phyloP scores from a whole-genome alignment of 2,329 filamentous ascomycete species.

The Talaromyces verruculosus region DNA sequence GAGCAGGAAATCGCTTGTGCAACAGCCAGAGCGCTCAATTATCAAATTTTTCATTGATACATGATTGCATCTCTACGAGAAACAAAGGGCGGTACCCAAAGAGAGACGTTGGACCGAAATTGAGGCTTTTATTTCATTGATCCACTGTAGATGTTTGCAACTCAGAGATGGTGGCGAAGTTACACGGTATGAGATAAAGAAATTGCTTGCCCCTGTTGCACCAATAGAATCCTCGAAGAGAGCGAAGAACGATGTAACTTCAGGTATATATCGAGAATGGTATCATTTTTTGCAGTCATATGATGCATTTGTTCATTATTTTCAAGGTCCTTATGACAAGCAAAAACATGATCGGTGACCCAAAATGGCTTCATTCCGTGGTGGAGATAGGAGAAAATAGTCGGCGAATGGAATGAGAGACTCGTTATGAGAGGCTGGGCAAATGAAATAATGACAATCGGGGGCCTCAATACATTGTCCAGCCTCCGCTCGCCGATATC shows the following conservation, averaged over 20 bases:
- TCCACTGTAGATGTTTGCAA: background rate
- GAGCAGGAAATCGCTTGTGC: background rate
- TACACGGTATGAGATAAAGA: background rate
- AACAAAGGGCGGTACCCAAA: background rate
- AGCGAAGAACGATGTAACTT: background rate
- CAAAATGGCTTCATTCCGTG: background rate
- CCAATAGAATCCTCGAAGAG: background rate
- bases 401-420: background rate
- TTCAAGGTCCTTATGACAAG: too few species aligned
- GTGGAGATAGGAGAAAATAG: background rate
- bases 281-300: background rate
- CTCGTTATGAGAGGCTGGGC: background rate
- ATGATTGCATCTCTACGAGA: background rate
- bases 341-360: background rate
- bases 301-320: background rate
- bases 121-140: background rate
- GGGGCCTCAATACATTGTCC: background rate
- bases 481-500: conserved; percentile 18
- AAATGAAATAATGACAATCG: background rate
- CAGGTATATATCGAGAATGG: background rate
- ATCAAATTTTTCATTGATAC: background rate
- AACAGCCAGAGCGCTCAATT: background rate
- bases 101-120: background rate
- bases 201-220: background rate
- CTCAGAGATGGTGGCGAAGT: background rate